Conservation (phyloP, 257 asterid species). For the Rauvolfia tetraphylla region DNA sequence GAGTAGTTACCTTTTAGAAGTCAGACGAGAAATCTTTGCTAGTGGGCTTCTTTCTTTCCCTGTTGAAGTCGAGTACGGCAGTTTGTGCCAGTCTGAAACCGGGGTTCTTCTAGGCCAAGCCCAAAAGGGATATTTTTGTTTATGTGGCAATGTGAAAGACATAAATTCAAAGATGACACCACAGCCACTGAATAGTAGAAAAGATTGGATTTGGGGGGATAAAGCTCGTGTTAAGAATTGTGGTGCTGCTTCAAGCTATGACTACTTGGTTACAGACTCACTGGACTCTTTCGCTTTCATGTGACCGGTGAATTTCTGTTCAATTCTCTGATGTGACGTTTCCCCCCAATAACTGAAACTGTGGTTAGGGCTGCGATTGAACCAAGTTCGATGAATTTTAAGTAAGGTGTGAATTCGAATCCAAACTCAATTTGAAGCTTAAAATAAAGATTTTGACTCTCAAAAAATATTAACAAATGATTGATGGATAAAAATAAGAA, state of each 20-base stretch:
- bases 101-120: not conserved
- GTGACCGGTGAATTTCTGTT: not conserved
- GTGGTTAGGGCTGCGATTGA: too few relatives aligned
- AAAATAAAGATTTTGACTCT: too few relatives aligned
- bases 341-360: too few relatives aligned
- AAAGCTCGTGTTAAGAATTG: constrained; percentile 29
- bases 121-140: constrained; percentile 22
- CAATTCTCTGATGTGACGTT: not conserved
- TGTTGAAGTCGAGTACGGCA: constrained; percentile 25
- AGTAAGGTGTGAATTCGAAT: too few relatives aligned
- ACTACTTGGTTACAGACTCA: constrained; percentile 7
- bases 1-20: constrained; percentile 13
- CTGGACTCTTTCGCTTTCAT: too few relatives aligned
- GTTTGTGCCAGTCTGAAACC: constrained; percentile 2
- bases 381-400: too few relatives aligned
- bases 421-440: too few relatives aligned
- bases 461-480: too few relatives aligned
- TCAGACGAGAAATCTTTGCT: constrained; percentile 6
- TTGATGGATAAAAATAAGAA: too few relatives aligned
- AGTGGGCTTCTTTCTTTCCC: constrained; percentile 28
- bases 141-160: constrained; percentile 41
- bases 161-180: constrained; percentile 25
- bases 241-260: constrained; percentile 49
- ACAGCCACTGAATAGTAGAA: constrained; percentile 54
- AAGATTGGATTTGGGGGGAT: constrained; percentile 45